Percentiles rank a stretch among this genome's conserved stretches.
These are phyloP conservation scores for Claviceps sp. DNA, from an alignment of 2,329 filamentous ascomycete species.

Conservation along the genomic window DNA sequence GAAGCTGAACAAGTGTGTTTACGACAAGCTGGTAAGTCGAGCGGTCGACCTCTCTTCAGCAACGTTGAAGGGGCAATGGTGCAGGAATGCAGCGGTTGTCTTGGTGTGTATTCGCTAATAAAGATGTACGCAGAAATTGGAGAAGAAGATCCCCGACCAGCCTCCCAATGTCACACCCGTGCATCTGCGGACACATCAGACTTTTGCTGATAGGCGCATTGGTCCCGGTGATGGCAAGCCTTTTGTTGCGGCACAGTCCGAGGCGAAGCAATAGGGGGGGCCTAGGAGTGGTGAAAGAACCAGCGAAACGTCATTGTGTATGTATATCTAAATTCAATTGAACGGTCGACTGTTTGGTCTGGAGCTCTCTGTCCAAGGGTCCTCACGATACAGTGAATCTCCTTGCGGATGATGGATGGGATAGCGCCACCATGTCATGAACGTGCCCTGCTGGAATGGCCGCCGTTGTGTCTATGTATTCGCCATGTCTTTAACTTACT, in stretches of 20 bases:
- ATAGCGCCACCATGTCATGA: no score
- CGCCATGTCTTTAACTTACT: no score
- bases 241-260: conserved; percentile 21
- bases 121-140: conserved; percentile 49
- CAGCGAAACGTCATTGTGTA: conserved; percentile 2
- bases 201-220: conserved; percentile 42
- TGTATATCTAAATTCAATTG: conserved; percentile 4
- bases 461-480: no score
- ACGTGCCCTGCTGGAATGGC: no score
- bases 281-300: conserved; percentile 2
- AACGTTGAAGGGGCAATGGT: no score
- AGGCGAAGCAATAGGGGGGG: conserved; percentile 21
- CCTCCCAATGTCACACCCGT: conserved; percentile 58
- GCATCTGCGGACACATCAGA: conserved; percentile 54
- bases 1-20: conserved; percentile 89
- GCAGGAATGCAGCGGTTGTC: no score
- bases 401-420: no score
- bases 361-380: neutral
- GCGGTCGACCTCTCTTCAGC: neutral
- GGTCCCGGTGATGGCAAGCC: conserved; percentile 29
- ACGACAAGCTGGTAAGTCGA: conserved; percentile 73
- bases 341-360: neutral
- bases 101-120: neutral
- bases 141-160: conserved; percentile 67
- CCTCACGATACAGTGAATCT: no score